Evolutionary conservation across 2,329 filamentous ascomycete species (phyloP).

Genomic region (Lithohypha guttulata): DNA sequence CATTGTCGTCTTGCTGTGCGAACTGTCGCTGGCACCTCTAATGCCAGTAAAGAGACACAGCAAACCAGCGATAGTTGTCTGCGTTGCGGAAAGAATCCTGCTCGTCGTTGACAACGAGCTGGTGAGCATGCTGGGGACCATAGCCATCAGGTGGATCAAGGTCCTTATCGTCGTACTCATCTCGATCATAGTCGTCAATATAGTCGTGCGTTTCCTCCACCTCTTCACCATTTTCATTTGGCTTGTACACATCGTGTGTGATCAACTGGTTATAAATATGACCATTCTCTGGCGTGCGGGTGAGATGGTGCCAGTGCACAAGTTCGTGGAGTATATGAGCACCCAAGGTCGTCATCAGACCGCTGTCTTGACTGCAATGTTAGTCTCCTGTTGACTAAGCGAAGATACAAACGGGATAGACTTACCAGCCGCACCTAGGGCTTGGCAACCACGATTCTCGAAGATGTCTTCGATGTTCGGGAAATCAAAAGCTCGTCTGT

Average conservation of each 20-base stretch:
- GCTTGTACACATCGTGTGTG: neutral
- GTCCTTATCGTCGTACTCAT: neutral
- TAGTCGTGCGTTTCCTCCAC: neutral
- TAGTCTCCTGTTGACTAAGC: too few species aligned
- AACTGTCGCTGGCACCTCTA: neutral
- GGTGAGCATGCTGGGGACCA: neutral
- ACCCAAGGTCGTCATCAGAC: slow-evolving; percentile 1
- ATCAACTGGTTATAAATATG: neutral
- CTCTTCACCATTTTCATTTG: neutral
- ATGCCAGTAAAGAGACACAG: neutral
- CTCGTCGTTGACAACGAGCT: neutral
- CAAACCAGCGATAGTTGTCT: slow-evolving; percentile 3
- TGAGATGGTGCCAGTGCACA: neutral
- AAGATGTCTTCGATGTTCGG: neutral
- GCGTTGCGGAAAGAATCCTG: neutral
- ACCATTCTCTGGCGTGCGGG: neutral
- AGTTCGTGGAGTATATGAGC: neutral
- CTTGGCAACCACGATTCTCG: neutral
- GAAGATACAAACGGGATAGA: too few species aligned
- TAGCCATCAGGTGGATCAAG: slow-evolving; percentile 1
- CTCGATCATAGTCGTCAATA: neutral
- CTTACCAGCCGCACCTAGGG: neutral
- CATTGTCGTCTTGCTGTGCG: neutral
- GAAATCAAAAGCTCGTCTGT: neutral
- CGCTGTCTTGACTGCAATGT: neutral